Conservation (phyloP, 306 rosid species). For the Medicago lupulina region DNA sequence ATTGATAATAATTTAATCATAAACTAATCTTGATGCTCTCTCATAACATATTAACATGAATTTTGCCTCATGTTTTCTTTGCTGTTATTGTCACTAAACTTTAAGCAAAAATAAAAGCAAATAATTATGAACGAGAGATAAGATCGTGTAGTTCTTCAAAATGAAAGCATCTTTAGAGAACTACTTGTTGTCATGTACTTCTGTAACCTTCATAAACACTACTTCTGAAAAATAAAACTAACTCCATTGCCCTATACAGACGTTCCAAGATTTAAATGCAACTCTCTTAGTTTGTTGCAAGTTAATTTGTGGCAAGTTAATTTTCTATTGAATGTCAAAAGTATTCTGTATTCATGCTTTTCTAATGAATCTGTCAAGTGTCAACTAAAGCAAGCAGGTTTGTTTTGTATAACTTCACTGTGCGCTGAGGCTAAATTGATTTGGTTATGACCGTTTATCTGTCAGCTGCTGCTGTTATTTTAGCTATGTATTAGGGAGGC, state of each 20-base stretch:
- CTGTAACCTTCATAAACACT: constrained; percentile 24
- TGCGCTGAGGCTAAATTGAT: constrained; percentile 2
- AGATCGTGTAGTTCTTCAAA: background rate
- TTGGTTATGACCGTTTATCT: constrained; percentile 22
- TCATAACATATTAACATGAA: constrained; percentile 8
- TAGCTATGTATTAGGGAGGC: constrained; percentile 21
- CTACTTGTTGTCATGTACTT: background rate
- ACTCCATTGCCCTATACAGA: background rate
- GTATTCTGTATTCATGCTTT: background rate
- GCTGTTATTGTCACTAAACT: constrained; percentile 13
- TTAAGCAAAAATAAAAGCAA: constrained; percentile 1
- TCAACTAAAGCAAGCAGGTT: background rate
- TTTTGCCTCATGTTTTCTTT: constrained; percentile 4
- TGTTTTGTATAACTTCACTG: background rate
- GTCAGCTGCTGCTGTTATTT: background rate
- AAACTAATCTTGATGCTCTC: constrained; percentile 13
- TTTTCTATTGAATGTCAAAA: background rate
- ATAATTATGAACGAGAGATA: background rate
- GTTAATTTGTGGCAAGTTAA: background rate
- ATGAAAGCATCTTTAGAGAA: constrained; percentile 17
- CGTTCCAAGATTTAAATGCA: constrained; percentile 8
- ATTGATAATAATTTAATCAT: constrained; percentile 6
- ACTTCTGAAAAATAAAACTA: too few relatives aligned
- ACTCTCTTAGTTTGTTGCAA: background rate
- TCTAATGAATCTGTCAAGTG: constrained; percentile 23